A percentile compares a stretch with the other conserved stretches of the same genome.
Conservation (phyloP, 176 grass and related monocot species). For the Tuctoria greenei region DNA sequence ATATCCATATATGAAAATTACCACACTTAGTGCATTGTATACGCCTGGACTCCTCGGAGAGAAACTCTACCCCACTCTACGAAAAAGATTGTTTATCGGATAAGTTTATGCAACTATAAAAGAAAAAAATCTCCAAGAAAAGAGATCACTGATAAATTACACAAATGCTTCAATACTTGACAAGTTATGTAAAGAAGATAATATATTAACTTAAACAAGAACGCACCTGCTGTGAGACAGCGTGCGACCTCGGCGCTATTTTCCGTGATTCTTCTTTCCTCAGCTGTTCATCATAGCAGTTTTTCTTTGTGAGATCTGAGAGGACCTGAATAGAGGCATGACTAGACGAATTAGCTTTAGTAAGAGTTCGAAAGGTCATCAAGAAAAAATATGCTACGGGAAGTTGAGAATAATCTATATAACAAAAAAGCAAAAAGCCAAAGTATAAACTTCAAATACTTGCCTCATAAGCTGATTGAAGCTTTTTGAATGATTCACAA, state of each 20-base stretch:
- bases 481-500: constrained; percentile 98
- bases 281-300: constrained; percentile 80
- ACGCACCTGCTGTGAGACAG: constrained; percentile 72
- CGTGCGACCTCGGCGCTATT: constrained; percentile 60
- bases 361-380: background rate
- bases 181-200: constrained; percentile 12
- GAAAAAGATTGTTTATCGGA: constrained; percentile 22
- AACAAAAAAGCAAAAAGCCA: constrained; percentile 6
- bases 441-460: constrained; percentile 39
- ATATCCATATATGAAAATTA: constrained; percentile 99
- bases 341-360: constrained; percentile 34
- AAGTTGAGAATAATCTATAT: constrained; percentile 11
- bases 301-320: constrained; percentile 88
- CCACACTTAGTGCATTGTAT: constrained; percentile 99
- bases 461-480: constrained; percentile 99
- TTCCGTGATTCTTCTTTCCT: constrained; percentile 78
- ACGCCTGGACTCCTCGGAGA: constrained; percentile 86
- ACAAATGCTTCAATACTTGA: constrained; percentile 10
- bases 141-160: background rate
- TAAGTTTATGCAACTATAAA: constrained; percentile 4
- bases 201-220: constrained; percentile 15
- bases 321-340: constrained; percentile 61
- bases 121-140: constrained; percentile 1
- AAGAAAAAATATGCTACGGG: constrained; percentile 10
- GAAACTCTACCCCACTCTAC: constrained; percentile 80